A percentile compares a stretch with the other conserved stretches of the same genome.
Conservation (phyloP, 192 early-diverging fungal species). For the Mortierella hygrophila region DNA sequence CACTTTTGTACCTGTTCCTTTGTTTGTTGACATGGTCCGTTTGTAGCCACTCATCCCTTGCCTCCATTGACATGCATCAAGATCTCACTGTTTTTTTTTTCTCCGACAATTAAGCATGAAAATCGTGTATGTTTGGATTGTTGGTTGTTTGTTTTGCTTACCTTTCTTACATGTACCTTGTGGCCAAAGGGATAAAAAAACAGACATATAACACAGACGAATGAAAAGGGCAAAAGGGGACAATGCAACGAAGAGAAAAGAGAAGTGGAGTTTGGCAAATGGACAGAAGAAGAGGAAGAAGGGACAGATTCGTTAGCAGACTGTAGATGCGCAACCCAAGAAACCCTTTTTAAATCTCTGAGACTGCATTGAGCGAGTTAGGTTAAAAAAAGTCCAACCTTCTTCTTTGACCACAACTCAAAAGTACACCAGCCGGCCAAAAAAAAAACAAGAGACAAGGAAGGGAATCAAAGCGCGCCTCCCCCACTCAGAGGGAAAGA, state of each 20-base stretch:
- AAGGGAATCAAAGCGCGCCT: not conserved
- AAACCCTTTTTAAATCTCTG: not conserved
- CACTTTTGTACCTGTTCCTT: not conserved
- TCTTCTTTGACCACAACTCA: not conserved
- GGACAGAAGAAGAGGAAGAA: not conserved
- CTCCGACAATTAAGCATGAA: constrained; percentile 2
- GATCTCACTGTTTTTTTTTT: not conserved
- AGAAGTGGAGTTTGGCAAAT: not conserved
- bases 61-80: not conserved
- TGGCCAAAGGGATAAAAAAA: not conserved
- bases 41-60: not conserved
- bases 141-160: not conserved
- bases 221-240: not conserved
- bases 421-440: not conserved
- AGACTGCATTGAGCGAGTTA: not conserved
- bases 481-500: not conserved
- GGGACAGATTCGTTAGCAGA: not conserved
- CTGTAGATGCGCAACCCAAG: not conserved
- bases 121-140: not conserved
- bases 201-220: not conserved
- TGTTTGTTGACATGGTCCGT: not conserved
- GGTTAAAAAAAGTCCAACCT: not conserved
- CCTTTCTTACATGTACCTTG: constrained; percentile 4
- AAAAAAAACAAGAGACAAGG: not conserved
- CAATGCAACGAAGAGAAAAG: not conserved